Evolutionary conservation across 768 basidiomycete genomes (phyloP).

Genomic region (Hericium coralloides): DNA sequence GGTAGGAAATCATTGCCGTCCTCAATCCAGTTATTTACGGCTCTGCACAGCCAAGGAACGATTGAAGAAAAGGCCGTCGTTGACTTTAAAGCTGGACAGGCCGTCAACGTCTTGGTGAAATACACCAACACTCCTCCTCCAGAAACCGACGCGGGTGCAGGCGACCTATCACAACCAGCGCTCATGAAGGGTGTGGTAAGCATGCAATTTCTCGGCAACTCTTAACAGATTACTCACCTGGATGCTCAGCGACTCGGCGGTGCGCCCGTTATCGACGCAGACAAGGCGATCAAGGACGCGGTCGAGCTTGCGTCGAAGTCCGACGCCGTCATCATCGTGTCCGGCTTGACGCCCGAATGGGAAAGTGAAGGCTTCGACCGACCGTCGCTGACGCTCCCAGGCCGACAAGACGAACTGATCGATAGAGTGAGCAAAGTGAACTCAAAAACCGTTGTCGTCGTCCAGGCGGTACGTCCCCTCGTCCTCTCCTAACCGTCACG

Average conservation of each 20-base stretch:
- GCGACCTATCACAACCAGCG: constrained; percentile 50
- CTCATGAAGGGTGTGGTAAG: constrained; percentile 61
- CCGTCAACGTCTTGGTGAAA: constrained; percentile 48
- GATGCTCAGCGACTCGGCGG: constrained; percentile 56
- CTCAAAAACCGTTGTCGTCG: constrained; percentile 46
- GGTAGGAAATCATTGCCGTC: constrained; percentile 25
- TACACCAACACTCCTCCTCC: constrained; percentile 56
- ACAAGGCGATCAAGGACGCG: constrained; percentile 47
- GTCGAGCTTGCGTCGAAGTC: constrained; percentile 43
- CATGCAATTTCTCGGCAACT: background rate
- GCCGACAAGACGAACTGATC: constrained; percentile 52
- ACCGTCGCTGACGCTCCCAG: constrained; percentile 49
- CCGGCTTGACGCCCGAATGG: constrained; percentile 61
- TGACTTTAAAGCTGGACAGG: constrained; percentile 33
- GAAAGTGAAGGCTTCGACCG: constrained; percentile 73
- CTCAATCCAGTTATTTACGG: background rate
- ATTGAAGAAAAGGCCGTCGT: constrained; percentile 51
- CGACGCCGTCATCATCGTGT: constrained; percentile 51
- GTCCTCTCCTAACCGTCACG: background rate
- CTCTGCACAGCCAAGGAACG: constrained; percentile 43
- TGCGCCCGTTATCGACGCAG: constrained; percentile 49
- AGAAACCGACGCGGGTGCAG: constrained; percentile 25
- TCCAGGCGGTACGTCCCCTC: constrained; percentile 43
- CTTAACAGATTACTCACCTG: background rate
- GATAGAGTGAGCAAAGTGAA: constrained; percentile 42